Evolutionary conservation across 495 filamentous ascomycete species (phyloP), one percentile per base, ranked within the genome.

Genomic region (Clohesyomyces aquaticus): DNA sequence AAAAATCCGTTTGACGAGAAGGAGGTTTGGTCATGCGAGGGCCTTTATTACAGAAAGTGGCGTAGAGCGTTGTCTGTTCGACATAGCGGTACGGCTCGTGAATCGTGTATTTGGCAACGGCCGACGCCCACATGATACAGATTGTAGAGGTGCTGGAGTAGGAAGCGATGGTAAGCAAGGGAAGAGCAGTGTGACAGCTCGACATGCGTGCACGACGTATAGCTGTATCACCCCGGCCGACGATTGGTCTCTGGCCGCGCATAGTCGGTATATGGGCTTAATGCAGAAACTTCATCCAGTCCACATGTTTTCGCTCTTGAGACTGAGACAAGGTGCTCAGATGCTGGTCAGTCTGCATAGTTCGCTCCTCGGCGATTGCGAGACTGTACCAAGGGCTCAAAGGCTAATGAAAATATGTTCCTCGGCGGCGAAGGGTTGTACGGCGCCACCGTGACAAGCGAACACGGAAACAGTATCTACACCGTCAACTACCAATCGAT

Each of bases 91-190:
- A 1, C 9, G 19, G n/a, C 18, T 28, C 18, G n/a, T 27, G 16
- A 14, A 18, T 21, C 45, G 23, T 18, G 38, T 10, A 23, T 25
- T 52, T 53, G n/a, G 8, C 21, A 18, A 60, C n/a, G 43, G 6
- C 51, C 4, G 57, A 59, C 57, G 57, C 57, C 57, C 47, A 52
- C 57, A 29, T 60, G 28, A 6, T 38, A 60, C 57, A 41, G 16
- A 18, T 18, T 2, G 4, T 49, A 32, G 3, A 10, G 21, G 21
- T 6, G 6, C 11, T 28, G 35, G 12, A n/a, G 55, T 59, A 29
- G n/a, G 18, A 11, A 25, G 38, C 58, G 47, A 43, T 41, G 49
- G 4, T 35, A 11, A 10, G 32, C 19, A 42, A 3, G 16, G 47
- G 27, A 45, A 12, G n/a, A 53, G 26, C n/a, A 1, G 43, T 32